These are phyloP conservation scores for Colletotrichum noveboracense DNA, from an alignment of 2,329 filamentous ascomycete species.

Conservation along the genomic window DNA sequence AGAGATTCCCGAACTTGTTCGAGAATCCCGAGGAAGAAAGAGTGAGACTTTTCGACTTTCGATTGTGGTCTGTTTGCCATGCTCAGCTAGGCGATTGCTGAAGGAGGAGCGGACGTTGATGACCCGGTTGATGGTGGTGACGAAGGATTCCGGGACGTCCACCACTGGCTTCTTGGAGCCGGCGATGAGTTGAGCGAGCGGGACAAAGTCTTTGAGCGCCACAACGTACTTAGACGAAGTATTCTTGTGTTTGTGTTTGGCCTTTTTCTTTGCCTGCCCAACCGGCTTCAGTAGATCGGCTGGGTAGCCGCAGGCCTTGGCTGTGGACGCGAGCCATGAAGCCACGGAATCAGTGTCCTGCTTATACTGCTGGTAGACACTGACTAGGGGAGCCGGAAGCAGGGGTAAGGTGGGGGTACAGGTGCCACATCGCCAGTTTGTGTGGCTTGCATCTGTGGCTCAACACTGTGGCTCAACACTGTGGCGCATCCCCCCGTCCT, in stretches of 20 bases:
- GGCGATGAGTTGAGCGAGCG: not conserved
- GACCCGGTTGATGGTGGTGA: not conserved
- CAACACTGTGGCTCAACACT: too few species aligned
- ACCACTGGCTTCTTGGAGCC: not conserved
- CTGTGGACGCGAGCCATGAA: not conserved
- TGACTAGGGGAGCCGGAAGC: not conserved
- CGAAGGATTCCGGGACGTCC: not conserved
- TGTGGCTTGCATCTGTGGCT: not conserved
- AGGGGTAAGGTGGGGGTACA: not conserved
- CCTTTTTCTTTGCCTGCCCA: not conserved
- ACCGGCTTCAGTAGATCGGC: not conserved
- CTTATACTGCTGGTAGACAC: not conserved
- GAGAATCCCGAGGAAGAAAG: not conserved
- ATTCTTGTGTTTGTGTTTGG: not conserved
- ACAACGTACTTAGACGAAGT: not conserved
- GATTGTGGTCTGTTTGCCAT: not conserved
- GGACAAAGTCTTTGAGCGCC: not conserved
- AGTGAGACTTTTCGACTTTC: not conserved
- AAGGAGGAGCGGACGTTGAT: not conserved
- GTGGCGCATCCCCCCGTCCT: not conserved
- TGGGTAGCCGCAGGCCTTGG: not conserved
- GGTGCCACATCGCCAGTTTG: not conserved
- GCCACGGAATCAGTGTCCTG: not conserved
- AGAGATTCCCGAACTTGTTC: not conserved
- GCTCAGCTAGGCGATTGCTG: not conserved